Evolutionary conservation across 2,329 filamentous ascomycete species (phyloP).

Genomic region (Rosellinia necatrix): DNA sequence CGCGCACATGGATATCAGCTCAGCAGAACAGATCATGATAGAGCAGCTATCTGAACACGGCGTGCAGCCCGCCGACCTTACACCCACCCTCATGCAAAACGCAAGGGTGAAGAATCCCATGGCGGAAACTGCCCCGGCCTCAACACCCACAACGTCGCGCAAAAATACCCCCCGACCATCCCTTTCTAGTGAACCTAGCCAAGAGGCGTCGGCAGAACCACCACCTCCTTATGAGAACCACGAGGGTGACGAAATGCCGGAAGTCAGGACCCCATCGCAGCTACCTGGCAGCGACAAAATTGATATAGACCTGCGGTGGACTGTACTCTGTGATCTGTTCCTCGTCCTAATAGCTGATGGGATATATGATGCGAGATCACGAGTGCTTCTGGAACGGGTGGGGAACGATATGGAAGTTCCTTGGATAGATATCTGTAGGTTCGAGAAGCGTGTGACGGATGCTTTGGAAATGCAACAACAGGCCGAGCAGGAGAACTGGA

Average conservation of each 20-base stretch:
- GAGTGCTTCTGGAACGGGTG: constrained; percentile 81
- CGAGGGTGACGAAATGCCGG: constrained; percentile 72
- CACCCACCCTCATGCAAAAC: constrained; percentile 87
- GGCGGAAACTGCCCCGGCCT: constrained; percentile 49
- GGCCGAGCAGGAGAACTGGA: constrained; percentile 95
- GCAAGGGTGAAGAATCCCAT: constrained; percentile 91
- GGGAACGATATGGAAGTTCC: constrained; percentile 79
- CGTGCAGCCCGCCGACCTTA: constrained; percentile 81
- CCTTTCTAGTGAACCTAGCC: constrained; percentile 36
- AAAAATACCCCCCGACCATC: constrained; percentile 38
- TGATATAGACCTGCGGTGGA: constrained; percentile 96
- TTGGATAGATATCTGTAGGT: constrained; percentile 93
- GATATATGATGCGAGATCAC: constrained; percentile 86
- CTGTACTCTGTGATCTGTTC: constrained; percentile 93
- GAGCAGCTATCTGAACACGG: constrained; percentile 94
- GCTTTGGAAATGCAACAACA: constrained; percentile 97
- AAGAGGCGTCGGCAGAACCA: constrained; percentile 55
- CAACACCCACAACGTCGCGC: constrained; percentile 32
- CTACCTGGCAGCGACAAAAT: constrained; percentile 81
- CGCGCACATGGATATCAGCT: constrained; percentile 92
- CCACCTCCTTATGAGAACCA: constrained; percentile 67
- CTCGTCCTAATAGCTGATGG: constrained; percentile 96
- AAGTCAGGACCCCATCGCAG: constrained; percentile 81
- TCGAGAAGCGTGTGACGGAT: constrained; percentile 96
- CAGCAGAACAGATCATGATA: constrained; percentile 95